These are phyloP conservation scores for Lentinus polychrous DNA, from an alignment of 1,284 basidiomycete genomes.

Conservation along the genomic window DNA sequence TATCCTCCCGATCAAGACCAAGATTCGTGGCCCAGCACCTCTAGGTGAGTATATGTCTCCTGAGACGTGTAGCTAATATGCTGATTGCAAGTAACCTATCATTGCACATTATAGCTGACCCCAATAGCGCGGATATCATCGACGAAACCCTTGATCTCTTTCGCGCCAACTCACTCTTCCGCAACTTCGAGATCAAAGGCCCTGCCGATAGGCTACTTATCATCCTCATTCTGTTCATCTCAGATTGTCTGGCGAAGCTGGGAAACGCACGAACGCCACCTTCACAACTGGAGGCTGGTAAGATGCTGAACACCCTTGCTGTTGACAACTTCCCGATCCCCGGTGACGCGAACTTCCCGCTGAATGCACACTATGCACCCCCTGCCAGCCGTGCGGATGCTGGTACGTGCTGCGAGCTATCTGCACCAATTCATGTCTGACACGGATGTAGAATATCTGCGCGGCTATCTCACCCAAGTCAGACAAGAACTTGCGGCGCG, in stretches of 20 bases:
- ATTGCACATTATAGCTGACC: slow-evolving; percentile 51
- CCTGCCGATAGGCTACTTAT: slow-evolving; percentile 95
- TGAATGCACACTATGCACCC: slow-evolving; percentile 88
- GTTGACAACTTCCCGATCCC: slow-evolving; percentile 92
- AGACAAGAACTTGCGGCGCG: slow-evolving; percentile 88
- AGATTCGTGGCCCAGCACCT: slow-evolving; percentile 88
- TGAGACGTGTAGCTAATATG: background rate
- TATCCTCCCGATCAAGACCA: slow-evolving; percentile 87
- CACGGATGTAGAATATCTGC: slow-evolving; percentile 63
- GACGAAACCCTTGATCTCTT: slow-evolving; percentile 97
- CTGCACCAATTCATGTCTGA: slow-evolving; percentile 4
- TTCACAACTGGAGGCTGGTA: slow-evolving; percentile 81
- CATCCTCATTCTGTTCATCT: slow-evolving; percentile 96
- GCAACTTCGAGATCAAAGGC: slow-evolving; percentile 99
- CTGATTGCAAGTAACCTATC: slow-evolving; percentile 6
- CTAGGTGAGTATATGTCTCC: slow-evolving; percentile 54
- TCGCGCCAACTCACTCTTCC: slow-evolving; percentile 97
- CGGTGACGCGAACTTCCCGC: slow-evolving; percentile 91
- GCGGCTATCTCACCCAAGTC: slow-evolving; percentile 88
- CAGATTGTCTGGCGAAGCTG: slow-evolving; percentile 92
- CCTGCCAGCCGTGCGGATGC: slow-evolving; percentile 77
- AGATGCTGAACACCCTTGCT: slow-evolving; percentile 85
- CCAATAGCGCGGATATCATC: slow-evolving; percentile 80
- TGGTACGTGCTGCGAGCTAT: slow-evolving; percentile 44
- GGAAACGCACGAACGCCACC: slow-evolving; percentile 61